Evolutionary conservation across 306 rosid genomes (phyloP).

Genomic region (Fagus sylvatica): DNA sequence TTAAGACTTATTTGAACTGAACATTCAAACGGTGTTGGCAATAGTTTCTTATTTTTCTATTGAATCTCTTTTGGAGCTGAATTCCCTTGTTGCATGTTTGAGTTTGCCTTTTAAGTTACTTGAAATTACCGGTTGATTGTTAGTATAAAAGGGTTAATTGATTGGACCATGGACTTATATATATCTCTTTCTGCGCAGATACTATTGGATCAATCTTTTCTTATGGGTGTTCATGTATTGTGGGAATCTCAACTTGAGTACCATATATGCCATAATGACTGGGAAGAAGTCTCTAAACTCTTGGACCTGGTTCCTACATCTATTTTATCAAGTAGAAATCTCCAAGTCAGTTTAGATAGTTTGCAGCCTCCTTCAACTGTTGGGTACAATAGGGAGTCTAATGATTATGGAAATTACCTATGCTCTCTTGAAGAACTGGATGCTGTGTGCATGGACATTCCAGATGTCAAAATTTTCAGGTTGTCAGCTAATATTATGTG

Average conservation of each 20-base stretch:
- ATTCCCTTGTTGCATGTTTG: neutral
- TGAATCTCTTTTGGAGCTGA: neutral
- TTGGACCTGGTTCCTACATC: conserved; percentile 65
- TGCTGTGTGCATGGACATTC: conserved; percentile 69
- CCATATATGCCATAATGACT: conserved; percentile 61
- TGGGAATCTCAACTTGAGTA: conserved; percentile 97
- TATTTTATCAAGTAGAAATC: conserved; percentile 61
- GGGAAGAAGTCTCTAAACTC: conserved; percentile 73
- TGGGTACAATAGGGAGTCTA: conserved; percentile 53
- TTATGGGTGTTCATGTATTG: conserved; percentile 52
- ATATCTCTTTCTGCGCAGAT: conserved; percentile 55
- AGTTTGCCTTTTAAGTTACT: neutral
- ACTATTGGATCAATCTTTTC: conserved; percentile 65
- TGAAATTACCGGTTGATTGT: neutral
- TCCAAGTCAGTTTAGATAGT: conserved; percentile 84
- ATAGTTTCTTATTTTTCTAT: neutral
- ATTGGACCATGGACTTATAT: conserved; percentile 4
- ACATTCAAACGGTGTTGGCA: neutral
- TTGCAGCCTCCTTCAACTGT: conserved; percentile 51
- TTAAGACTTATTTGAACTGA: neutral
- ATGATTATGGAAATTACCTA: conserved; percentile 57
- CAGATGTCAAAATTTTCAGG: conserved; percentile 63
- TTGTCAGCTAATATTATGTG: conserved; percentile 50
- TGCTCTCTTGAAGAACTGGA: conserved; percentile 82
- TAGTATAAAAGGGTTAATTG: neutral